Evolutionary conservation across 2,329 filamentous ascomycete genomes (phyloP), one percentile per base, ranked within the genome.

Genomic region (Blastomyces percursus): DNA sequence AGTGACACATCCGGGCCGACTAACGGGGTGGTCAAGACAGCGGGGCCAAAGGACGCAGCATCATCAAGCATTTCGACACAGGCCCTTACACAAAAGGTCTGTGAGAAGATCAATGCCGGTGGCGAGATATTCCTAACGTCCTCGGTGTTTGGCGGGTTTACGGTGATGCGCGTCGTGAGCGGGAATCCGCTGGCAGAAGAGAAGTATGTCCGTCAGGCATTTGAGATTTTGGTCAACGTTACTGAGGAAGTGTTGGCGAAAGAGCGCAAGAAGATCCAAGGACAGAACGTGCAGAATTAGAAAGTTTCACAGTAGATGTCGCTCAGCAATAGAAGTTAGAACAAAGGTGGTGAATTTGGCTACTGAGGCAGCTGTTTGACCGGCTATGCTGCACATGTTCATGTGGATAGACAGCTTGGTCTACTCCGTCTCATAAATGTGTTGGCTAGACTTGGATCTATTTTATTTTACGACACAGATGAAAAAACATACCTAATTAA

Each of bases 71-170:
- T 84, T 62, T 80, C 82, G 64, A 81, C 83, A 14, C 91, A 94
- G 67, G 77, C 75, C 24, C 71, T 89, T 12, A 95, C 91, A 0
- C 88, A 88, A 74, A 80, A 82, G 62, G 83, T 96, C 14, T 93
- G 90, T 69, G 88, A 94, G 69, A 74, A 79, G 30, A 82, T 96
- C 35, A 93, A 95, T 69, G 78, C 79, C 2, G 78, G 82, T 8
- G 90, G 90, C 0, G 85, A 90, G 73, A 88, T 96, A 62, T 96
- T 90, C 75, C 77, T 96, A 30, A 96, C 91, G 0, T 87, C 86
- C 51, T 88, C 87, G 1, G 83, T 91, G 4, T 81, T 96, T 14
- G 84, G 84, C 9, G 88, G 85, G 0, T 80, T 85, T 24, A 90
- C 90, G 73, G 87, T 88, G 1, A 95, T 97, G 64, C 81, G 93